Evolutionary conservation across 352 stramenopile genomes (phyloP).

Genomic region (Globisporangium cederbergense): DNA sequence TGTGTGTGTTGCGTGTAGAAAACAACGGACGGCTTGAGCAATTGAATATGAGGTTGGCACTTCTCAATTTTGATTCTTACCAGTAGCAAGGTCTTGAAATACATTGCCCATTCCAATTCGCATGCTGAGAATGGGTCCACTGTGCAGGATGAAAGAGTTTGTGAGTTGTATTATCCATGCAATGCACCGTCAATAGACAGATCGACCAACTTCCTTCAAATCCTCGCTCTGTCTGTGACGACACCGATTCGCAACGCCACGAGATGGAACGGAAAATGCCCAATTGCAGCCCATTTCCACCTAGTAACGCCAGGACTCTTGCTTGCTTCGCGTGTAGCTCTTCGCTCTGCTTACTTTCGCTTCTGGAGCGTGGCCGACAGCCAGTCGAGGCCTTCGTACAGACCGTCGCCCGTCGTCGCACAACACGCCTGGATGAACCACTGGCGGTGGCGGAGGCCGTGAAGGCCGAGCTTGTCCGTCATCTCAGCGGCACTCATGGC

Average conservation of each 20-base stretch:
- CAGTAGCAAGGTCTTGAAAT: neutral
- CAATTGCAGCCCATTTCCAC: neutral
- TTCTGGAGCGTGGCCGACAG: conserved; percentile 88
- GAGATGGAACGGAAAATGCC: neutral
- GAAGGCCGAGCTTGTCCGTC: conserved; percentile 98
- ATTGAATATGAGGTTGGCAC: neutral
- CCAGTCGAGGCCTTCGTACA: conserved; percentile 99
- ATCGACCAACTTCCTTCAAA: neutral
- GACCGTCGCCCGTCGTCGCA: conserved; percentile 96
- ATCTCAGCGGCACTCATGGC: conserved; percentile 98
- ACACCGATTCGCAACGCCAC: neutral
- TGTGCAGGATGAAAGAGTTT: neutral
- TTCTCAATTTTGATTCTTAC: neutral
- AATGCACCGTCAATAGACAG: neutral
- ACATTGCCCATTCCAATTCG: neutral
- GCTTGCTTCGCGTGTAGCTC: conserved; percentile 2
- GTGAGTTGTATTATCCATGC: conserved; percentile 7
- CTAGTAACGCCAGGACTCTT: neutral
- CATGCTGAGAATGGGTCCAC: neutral
- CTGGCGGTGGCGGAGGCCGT: conserved; percentile 95
- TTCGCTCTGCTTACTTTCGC: conserved; percentile 48
- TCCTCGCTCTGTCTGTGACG: neutral
- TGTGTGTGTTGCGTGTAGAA: neutral
- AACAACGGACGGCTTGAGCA: too few relatives aligned
- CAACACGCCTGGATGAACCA: conserved; percentile 99